Evolutionary conservation across 2,329 filamentous ascomycete species (phyloP), one percentile per base, ranked within the genome.

Genomic region (Hirsutella minnesotensis): DNA sequence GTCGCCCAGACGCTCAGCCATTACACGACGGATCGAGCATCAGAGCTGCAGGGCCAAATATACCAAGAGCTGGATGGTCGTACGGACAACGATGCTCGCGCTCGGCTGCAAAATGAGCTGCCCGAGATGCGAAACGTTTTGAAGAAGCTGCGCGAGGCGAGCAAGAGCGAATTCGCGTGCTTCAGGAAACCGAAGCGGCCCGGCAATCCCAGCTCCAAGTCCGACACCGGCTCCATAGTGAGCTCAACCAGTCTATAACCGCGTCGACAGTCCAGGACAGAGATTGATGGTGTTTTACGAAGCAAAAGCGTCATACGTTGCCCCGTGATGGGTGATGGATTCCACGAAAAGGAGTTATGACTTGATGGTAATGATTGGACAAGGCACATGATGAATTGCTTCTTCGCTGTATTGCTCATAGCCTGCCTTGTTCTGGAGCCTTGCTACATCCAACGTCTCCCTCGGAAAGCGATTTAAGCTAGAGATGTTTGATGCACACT

Each of bases 1-100:
- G 81, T 96, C 44, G 86, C 89, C 1, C 92, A 98, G 67, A 95
- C 90, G 5, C 73, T 98, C 29, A 85, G 78, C 47, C 82, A 89
- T 52, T 98, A 94, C 62, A 92, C 86, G 0, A 92, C 86, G 0
- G 84, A 94, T 44, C 75, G 79, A 40, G 86, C 88, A 3, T 80
- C 79, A 8, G 79, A 89, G 57, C 73, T 86, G 13, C 92, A 96
- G 66, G 83, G 83, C 52, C 79, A 89, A 59, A 90, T 98, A 39
- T 98, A 96, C 62, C 78, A 92, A 50, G 87, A 92, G 58, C 69
- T 98, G 15, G 92, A 98, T 59, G 75, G 79, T 46, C 80, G 88
- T 40, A 96, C 92, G 41, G 88, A 94, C 57, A 89, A 92, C 53
- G 82, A 87, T 46, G 88, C 89, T 3, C 74, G 92, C 40, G 75